phyloP scores from a whole-genome alignment of 2,329 filamentous ascomycete species.

The Nemania bipapillata region DNA sequence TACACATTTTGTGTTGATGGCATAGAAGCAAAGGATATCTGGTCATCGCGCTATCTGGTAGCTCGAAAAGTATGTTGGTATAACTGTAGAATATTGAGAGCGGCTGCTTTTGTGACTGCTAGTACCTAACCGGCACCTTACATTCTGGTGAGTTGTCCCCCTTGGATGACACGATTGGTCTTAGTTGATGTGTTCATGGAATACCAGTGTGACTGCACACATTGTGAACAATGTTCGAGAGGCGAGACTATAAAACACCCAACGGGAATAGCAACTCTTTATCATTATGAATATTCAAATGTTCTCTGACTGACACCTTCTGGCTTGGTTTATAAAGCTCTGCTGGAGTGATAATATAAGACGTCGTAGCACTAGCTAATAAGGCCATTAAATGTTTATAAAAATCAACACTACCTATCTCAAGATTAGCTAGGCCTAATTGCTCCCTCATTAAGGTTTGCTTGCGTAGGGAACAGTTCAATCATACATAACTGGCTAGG shows the following conservation, averaged over 20 bases:
- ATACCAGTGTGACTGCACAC: slow-evolving; percentile 1
- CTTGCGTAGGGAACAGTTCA: not conserved
- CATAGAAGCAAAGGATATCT: not conserved
- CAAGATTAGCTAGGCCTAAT: not conserved
- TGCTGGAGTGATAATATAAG: too few species aligned
- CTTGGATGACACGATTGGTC: not conserved
- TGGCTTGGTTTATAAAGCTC: too few species aligned
- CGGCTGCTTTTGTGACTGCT: not conserved
- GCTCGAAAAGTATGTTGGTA: not conserved
- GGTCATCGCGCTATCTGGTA: not conserved
- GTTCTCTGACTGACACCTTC: too few species aligned
- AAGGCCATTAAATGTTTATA: not conserved
- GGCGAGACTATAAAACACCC: too few species aligned
- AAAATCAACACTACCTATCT: not conserved
- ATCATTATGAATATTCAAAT: too few species aligned
- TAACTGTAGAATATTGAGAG: not conserved
- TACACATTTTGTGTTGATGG: not conserved
- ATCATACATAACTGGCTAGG: not conserved
- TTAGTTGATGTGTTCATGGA: not conserved
- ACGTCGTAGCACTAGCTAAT: not conserved
- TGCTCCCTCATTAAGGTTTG: too few species aligned
- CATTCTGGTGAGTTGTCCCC: not conserved
- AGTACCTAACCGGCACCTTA: not conserved
- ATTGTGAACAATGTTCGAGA: too few species aligned
- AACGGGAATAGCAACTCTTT: too few species aligned